Conservation (phyloP, 306 rosid genomes). For the Sesbania bispinosa region DNA sequence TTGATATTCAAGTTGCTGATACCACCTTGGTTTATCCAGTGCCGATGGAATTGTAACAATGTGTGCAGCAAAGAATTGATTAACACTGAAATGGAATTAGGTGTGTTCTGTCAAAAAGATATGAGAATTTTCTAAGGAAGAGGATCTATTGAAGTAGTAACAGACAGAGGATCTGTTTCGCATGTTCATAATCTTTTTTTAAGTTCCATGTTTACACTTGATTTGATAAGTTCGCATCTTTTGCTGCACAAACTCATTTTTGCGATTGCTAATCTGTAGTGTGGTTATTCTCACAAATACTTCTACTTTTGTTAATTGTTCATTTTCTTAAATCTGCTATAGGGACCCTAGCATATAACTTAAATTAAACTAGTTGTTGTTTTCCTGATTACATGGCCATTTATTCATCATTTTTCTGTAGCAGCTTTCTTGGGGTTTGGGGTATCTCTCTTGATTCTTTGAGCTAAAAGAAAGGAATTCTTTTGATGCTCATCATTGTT, state of each 20-base stretch:
- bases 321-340: not conserved
- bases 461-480: not conserved
- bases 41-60: not conserved
- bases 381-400: not conserved
- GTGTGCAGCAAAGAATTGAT: not conserved
- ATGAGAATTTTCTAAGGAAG: not conserved
- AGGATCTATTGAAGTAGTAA: not conserved
- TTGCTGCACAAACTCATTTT: slow-evolving; percentile 1
- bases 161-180: slow-evolving; percentile 1
- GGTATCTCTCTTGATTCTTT: not conserved
- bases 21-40: not conserved
- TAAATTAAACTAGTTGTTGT: not conserved
- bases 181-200: not conserved
- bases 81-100: not conserved
- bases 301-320: not conserved
- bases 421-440: not conserved
- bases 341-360: not conserved
- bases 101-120: not conserved
- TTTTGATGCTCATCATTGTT: slow-evolving; percentile 8
- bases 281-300: not conserved
- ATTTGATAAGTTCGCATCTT: not conserved
- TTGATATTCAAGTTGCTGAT: not conserved
- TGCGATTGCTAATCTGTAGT: not conserved
- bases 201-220: not conserved
- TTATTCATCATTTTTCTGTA: not conserved